Conservation (phyloP, 2,329 filamentous ascomycete species). For the Dactylellina drechsleri region DNA sequence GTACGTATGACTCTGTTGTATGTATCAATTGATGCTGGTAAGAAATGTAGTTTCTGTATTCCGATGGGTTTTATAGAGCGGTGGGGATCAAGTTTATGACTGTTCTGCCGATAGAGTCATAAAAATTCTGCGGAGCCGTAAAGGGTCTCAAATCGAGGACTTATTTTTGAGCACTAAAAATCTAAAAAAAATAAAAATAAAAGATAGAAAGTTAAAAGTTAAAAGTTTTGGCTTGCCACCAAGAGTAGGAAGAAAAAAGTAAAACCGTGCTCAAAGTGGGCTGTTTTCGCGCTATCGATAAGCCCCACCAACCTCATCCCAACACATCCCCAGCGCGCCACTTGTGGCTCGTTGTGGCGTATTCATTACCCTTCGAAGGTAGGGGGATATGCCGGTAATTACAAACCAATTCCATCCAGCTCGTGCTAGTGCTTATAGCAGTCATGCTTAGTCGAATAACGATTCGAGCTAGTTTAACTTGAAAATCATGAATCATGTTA, state of each 20-base stretch:
- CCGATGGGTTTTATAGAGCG: not conserved
- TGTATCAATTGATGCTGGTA: too few species aligned
- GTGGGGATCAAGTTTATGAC: too few species aligned
- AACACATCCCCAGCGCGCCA: not conserved
- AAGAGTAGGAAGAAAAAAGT: too few species aligned
- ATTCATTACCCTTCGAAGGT: too few species aligned
- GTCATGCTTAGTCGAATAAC: too few species aligned
- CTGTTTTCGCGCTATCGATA: conserved; percentile 48
- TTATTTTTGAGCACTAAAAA: not conserved
- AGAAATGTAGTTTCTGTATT: not conserved
- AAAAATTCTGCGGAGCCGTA: not conserved
- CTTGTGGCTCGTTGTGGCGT: not conserved
- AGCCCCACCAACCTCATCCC: conserved; percentile 23
- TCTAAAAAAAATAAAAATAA: not conserved
- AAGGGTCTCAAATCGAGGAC: not conserved
- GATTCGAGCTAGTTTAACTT: too few species aligned
- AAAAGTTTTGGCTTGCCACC: too few species aligned
- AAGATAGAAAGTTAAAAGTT: not conserved
- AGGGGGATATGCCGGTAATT: too few species aligned
- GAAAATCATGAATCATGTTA: too few species aligned
- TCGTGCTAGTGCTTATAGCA: too few species aligned
- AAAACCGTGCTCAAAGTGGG: conserved; percentile 5
- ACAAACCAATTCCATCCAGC: too few species aligned
- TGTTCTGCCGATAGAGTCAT: not conserved
- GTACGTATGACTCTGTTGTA: too few species aligned